Conservation (phyloP, 2,329 filamentous ascomycete species). For the Hawksworthiomyces lignivorus region DNA sequence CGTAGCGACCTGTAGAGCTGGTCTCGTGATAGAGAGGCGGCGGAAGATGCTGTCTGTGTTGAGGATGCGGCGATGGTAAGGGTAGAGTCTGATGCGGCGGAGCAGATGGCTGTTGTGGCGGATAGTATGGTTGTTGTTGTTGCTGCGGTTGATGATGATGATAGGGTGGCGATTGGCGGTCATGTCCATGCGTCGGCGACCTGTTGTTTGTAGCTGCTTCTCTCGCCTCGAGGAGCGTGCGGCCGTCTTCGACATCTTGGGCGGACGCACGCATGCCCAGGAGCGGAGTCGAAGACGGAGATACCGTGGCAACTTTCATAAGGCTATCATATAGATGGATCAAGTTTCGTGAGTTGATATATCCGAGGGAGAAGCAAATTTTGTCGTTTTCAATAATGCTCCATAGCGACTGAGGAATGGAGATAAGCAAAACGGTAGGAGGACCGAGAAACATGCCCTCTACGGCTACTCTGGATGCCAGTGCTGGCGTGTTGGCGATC, state of each 20-base stretch:
- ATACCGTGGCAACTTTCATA: conserved; percentile 37
- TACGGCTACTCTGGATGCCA: conserved; percentile 52
- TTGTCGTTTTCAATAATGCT: conserved; percentile 58
- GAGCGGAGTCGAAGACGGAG: background rate
- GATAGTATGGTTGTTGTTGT: conserved; percentile 9
- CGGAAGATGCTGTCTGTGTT: conserved; percentile 1
- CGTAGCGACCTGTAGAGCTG: conserved; percentile 1
- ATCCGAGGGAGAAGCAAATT: conserved; percentile 57
- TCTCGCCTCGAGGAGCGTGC: conserved; percentile 47
- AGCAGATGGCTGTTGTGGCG: no score
- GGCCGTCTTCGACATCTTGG: conserved; percentile 50
- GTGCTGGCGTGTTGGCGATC: conserved; percentile 51
- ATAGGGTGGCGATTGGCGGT: conserved; percentile 5
- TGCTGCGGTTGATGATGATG: conserved; percentile 5
- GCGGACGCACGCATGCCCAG: conserved; percentile 27
- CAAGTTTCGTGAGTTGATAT: conserved; percentile 61
- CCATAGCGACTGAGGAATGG: conserved; percentile 58
- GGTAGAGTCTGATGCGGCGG: background rate
- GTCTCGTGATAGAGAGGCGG: conserved; percentile 6
- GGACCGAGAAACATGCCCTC: conserved; percentile 63
- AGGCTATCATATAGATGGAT: conserved; percentile 55
- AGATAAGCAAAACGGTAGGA: conserved; percentile 58
- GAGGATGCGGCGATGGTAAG: background rate
- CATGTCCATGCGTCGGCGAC: background rate
- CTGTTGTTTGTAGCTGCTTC: conserved; percentile 29